Evolutionary conservation across 1,284 basidiomycete species (phyloP), one percentile per base, ranked within the genome.

Genomic region (Ceratobasidium sp.): DNA sequence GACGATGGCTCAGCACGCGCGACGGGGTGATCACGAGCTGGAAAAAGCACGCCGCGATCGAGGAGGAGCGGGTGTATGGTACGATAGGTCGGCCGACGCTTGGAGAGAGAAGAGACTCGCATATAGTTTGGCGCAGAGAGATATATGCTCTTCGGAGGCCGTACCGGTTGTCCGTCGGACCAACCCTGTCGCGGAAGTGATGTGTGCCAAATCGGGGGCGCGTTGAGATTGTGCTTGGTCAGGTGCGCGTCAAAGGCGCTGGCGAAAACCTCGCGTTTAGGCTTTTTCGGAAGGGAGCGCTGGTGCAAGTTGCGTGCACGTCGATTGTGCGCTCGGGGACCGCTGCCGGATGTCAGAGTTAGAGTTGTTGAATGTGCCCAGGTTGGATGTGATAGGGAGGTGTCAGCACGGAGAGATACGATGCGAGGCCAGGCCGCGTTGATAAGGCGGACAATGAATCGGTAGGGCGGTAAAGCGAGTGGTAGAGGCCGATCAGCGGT

Each of bases 361-460:
- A 49, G 46, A 49, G 49, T 67, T 65, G 64, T 49, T 22, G 22
- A 37, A 56, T 56, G 67, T 56, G 40, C 46, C 51, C 51, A 69
- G 40, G 67, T 34, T n/a, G 37, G 32, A 6, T 40, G 34, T 40
- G 57, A 70, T 22, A 34, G 52, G 67, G 34, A 56, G 49, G 64
- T 13, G n/a, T 13, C 2, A 34, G 56, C 69, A 59, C 25, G 69
- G 56, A 22, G 56, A 46, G 69, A 71, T 71, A 71, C 43, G 54
- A 61, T 51, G 54, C 68, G 69, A 61, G 56, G 15, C 69, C 6
- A 44, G 15, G 29, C 40, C 56, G 56, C 69, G 37, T n/a, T 25
- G 65, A 67, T 67, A 67, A 67, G 61, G 64, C 68, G 54, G 66
- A 68, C 66, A 68, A 54, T 68, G 66, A 70, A 59, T 29, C 25